Percentiles rank a stretch among this genome's conserved stretches.
These are phyloP conservation scores for Plicaturopsis crispa DNA, from an alignment of 768 basidiomycete genomes.

Conservation along the genomic window DNA sequence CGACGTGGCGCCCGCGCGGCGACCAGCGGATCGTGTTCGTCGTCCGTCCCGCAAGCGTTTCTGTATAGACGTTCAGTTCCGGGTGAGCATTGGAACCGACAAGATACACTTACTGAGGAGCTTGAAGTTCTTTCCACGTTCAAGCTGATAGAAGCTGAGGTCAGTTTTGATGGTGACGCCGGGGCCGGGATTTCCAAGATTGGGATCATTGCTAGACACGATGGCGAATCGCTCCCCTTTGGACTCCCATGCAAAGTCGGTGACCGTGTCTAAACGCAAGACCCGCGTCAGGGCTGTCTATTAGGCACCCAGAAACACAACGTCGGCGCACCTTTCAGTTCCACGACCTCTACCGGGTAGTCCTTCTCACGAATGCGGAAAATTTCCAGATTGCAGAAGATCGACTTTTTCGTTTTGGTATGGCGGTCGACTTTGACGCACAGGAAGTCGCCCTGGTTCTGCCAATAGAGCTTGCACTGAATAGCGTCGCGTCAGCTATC, in stretches of 20 bases:
- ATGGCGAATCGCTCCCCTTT: constrained; percentile 94
- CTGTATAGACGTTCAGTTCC: constrained; percentile 27
- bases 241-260: constrained; percentile 99
- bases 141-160: constrained; percentile 92
- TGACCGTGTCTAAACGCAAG: constrained; percentile 66
- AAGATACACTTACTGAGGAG: constrained; percentile 56
- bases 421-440: constrained; percentile 99
- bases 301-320: background rate
- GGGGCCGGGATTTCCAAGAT: constrained; percentile 81
- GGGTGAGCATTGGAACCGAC: background rate
- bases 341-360: constrained; percentile 94
- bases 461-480: constrained; percentile 97
- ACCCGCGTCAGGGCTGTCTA: too few species aligned
- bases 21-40: constrained; percentile 97
- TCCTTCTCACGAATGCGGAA: constrained; percentile 97
- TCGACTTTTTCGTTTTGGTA: constrained; percentile 97
- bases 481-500: constrained; percentile 5
- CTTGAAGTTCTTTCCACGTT: constrained; percentile 87
- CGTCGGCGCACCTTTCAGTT: constrained; percentile 72
- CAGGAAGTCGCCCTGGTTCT: constrained; percentile 96
- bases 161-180: constrained; percentile 96
- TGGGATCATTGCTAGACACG: constrained; percentile 90
- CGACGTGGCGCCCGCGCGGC: constrained; percentile 90
- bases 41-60: constrained; percentile 71
- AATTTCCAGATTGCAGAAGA: constrained; percentile 96